Conservation (phyloP, 257 asterid species). For the Solanum paucissectum region DNA sequence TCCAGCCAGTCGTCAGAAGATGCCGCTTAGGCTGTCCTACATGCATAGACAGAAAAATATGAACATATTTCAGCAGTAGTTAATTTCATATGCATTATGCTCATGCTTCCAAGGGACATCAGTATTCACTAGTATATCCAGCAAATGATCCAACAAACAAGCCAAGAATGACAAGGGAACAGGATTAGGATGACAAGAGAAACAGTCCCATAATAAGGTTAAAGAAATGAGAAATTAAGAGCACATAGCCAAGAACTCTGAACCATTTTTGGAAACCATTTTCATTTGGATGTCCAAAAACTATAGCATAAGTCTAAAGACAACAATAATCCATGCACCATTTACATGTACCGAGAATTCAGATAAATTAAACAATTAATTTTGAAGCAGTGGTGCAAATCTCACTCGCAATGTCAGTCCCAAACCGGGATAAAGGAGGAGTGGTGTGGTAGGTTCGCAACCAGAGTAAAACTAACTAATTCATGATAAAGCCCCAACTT, state of each 20-base stretch:
- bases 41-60: background rate
- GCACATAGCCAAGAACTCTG: background rate
- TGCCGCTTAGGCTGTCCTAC: conserved; percentile 56
- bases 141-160: background rate
- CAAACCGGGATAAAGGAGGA: background rate
- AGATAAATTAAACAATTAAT: background rate
- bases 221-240: background rate
- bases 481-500: background rate
- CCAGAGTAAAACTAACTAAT: background rate
- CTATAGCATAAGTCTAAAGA: background rate
- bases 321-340: background rate
- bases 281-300: background rate
- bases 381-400: background rate
- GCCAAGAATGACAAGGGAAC: background rate
- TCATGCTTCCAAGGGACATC: background rate
- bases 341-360: background rate
- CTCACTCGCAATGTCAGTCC: background rate
- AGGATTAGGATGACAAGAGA: background rate
- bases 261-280: background rate
- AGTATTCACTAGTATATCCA: background rate
- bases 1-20: conserved; percentile 54
- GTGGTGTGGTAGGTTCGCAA: background rate
- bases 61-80: background rate
- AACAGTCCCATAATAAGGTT: background rate
- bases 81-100: background rate